Evolutionary conservation across 371 early-diverging fungal genomes (phyloP).

Genomic region (Mucor saturninus): DNA sequence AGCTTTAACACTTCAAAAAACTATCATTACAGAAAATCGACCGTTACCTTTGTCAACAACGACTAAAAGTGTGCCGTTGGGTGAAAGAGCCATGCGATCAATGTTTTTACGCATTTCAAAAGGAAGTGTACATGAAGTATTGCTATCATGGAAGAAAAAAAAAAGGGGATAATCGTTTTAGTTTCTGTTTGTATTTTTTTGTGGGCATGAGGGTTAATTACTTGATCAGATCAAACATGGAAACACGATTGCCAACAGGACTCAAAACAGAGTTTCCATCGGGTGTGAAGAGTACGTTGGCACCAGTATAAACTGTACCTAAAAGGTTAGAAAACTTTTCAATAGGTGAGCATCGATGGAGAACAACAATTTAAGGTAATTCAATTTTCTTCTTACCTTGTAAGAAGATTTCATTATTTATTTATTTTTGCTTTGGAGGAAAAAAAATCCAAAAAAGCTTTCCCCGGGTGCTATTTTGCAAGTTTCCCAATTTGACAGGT

Average conservation of each 20-base stretch:
- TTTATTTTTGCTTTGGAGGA: not conserved
- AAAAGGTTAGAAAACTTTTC: constrained; percentile 88
- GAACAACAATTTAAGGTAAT: not conserved
- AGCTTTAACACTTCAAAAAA: not conserved
- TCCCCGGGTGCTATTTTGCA: not conserved
- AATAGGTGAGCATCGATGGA: not conserved
- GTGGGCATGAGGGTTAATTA: constrained; percentile 37
- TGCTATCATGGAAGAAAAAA: constrained; percentile 52
- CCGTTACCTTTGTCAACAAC: constrained; percentile 85
- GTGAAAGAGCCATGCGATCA: constrained; percentile 85
- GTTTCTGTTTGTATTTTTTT: constrained; percentile 1
- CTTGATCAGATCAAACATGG: constrained; percentile 95
- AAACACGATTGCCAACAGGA: constrained; percentile 96
- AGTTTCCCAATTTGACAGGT: constrained; percentile 26
- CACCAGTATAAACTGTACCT: constrained; percentile 95
- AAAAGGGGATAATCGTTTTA: not conserved
- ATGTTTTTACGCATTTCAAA: constrained; percentile 93
- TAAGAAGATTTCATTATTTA: constrained; percentile 32
- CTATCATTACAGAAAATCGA: not conserved
- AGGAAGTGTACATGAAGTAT: constrained; percentile 90
- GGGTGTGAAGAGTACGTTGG: constrained; percentile 93
- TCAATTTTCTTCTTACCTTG: constrained; percentile 17
- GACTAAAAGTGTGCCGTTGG: constrained; percentile 85
- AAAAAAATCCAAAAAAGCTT: constrained; percentile 5
- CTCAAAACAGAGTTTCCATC: constrained; percentile 93